These are phyloP conservation scores for Penicillium maclennaniae DNA, from an alignment of 495 filamentous ascomycete genomes.

Conservation along the genomic window DNA sequence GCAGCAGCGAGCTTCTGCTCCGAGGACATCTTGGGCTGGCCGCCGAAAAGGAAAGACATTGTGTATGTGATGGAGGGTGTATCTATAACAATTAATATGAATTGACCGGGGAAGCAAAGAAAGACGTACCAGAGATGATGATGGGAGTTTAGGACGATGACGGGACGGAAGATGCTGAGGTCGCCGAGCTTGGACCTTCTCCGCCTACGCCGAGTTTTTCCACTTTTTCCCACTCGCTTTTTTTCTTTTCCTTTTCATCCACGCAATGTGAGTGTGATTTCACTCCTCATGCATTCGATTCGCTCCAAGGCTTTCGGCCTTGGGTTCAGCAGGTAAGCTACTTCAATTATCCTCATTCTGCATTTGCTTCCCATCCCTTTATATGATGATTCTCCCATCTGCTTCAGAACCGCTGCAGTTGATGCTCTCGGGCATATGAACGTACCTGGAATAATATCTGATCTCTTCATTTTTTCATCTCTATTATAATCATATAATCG, in stretches of 20 bases:
- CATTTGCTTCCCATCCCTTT: conserved; percentile 9
- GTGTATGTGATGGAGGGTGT: conserved; percentile 3
- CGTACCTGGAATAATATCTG: conserved; percentile 29
- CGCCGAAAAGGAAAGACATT: conserved; percentile 97
- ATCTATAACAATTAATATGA: neutral
- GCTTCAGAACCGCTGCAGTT: conserved; percentile 93
- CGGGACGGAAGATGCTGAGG: conserved; percentile 14
- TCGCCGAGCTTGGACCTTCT: conserved; percentile 35
- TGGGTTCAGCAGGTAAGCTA: conserved; percentile 36
- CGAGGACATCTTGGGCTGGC: conserved; percentile 79
- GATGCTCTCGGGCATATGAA: conserved; percentile 56
- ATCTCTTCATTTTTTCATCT: conserved; percentile 12
- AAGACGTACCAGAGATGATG: neutral
- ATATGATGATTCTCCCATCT: conserved; percentile 51
- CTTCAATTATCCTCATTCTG: conserved; percentile 7
- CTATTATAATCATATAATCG: conserved; percentile 3
- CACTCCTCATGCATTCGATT: conserved; percentile 35
- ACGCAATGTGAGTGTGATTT: conserved; percentile 20
- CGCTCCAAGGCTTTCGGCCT: conserved; percentile 31
- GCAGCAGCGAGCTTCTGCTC: conserved; percentile 94
- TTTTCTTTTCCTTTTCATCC: conserved; percentile 14
- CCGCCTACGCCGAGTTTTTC: conserved; percentile 20
- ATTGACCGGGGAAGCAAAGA: neutral
- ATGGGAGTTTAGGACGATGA: conserved; percentile 3
- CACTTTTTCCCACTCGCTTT: conserved; percentile 15